Conservation (phyloP, 352 stramenopile genomes). For the Pythium phragmiticola region DNA sequence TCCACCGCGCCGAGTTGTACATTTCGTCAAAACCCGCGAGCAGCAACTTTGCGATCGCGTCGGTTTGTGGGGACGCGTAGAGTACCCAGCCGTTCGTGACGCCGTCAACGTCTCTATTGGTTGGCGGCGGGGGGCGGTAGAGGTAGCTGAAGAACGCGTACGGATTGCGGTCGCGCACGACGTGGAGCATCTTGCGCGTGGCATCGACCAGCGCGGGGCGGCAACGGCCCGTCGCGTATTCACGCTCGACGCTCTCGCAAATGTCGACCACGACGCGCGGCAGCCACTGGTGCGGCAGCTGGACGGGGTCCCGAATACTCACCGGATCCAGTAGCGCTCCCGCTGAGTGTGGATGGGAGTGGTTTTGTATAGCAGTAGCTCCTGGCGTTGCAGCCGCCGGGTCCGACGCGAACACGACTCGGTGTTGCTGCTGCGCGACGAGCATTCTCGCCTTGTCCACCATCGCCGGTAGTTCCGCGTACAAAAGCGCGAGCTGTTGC, state of each 20-base stretch:
- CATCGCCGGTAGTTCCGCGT: conserved; percentile 13
- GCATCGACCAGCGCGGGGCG: conserved; percentile 9
- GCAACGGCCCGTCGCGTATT: conserved; percentile 10
- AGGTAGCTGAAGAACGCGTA: conserved; percentile 25
- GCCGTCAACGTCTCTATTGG: not conserved
- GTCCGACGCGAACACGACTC: not conserved
- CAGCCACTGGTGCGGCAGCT: conserved; percentile 27
- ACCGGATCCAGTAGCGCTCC: not conserved
- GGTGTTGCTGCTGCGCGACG: not conserved
- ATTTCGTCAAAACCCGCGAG: conserved; percentile 12
- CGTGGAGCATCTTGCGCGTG: conserved; percentile 8
- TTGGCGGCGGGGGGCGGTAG: conserved; percentile 22
- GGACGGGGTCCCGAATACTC: not conserved
- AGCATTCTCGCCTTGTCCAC: not conserved
- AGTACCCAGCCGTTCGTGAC: conserved; percentile 1
- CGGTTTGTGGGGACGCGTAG: not conserved
- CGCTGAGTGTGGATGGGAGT: not conserved
- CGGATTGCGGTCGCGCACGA: conserved; percentile 24
- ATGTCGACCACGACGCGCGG: conserved; percentile 20
- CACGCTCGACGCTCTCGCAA: conserved; percentile 21
- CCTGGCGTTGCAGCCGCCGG: not conserved
- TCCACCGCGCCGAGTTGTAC: conserved; percentile 17
- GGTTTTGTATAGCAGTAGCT: conserved; percentile 5
- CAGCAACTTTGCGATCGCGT: conserved; percentile 14
- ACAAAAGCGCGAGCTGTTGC: conserved; percentile 16